Base-by-base conservation (phyloP, 2,329 filamentous ascomycete species). In the Verticillium nonalfalfae region DNA sequence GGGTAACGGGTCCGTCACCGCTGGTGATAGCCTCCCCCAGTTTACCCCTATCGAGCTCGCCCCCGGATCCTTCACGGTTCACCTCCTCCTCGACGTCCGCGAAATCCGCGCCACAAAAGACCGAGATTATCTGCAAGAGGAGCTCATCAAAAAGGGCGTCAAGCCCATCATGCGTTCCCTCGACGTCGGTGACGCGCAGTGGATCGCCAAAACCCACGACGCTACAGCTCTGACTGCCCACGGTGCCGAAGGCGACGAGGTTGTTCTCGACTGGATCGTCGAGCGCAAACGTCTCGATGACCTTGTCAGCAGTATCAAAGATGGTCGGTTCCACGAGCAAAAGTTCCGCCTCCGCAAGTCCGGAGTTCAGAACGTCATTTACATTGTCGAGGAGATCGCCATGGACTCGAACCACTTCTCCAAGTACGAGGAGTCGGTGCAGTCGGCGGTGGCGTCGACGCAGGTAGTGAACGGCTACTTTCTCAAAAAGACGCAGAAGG, bases 281-380 rank as follows among this genome's bases (percentile, higher is more conserved):
- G 91, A 95, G 74, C 83, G 91, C 63, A 95, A 95, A 71, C 82
- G 91, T 9, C 81, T 93, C 0, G 90, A 94, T 69, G 91, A 95
- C 71, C 76, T 95, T 56, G 82, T 94, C n/a, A 78, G 82, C 58
- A 93, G 89, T 64, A 91, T 95, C 75, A 92, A 90, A 72, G 91
- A 94, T 64, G 90, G 90, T 1, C 86, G 91, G 2, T 94, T 93
- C 67, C 88, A 89, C 66, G 91, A 95, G 71, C 91, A 95, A 71
- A 94, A 95, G 71, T 94, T 93, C 70, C 87, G 91, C 1, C 80
- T 94, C 11, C 83, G 84, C 60, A 85, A 85, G 59, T 90, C 86
- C 0, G 90, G 90, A 0, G 79, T 91, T n/a, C 85, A 84, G 62
- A 90, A 93, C 67, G 88, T 93, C 14, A 82, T 91, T 40, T 95